Evolutionary conservation across 106 monocot genomes (phyloP).

Genomic region (Acorus gramineus): DNA sequence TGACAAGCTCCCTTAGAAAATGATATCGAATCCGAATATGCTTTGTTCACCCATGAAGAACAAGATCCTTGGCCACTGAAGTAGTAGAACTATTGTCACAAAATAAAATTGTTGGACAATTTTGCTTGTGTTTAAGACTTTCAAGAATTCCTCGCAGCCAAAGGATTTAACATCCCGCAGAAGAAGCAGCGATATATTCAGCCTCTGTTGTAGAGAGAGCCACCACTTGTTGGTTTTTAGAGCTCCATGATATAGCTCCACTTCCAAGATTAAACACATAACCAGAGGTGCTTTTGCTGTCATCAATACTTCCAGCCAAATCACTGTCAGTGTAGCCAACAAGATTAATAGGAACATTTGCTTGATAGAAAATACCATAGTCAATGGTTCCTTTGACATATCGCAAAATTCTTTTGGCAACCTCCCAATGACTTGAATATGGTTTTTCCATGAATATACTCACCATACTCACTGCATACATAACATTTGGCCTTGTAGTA

Average conservation of each 20-base stretch:
- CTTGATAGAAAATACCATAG: conserved; percentile 1
- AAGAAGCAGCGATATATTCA: too few relatives aligned
- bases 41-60: too few relatives aligned
- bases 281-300: background rate
- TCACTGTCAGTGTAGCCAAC: conserved; percentile 9
- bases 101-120: too few relatives aligned
- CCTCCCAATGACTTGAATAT: background rate
- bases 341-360: conserved; percentile 4
- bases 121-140: too few relatives aligned
- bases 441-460: conserved; percentile 3
- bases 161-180: too few relatives aligned
- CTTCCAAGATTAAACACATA: conserved; percentile 8
- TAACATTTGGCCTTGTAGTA: background rate
- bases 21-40: too few relatives aligned
- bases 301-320: conserved; percentile 1
- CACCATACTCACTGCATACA: background rate
- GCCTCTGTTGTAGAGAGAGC: too few relatives aligned
- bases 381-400: background rate
- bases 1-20: too few relatives aligned
- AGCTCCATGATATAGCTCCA: background rate
- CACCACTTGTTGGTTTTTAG: background rate
- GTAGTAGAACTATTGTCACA: too few relatives aligned
- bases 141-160: too few relatives aligned
- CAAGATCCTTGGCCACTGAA: too few relatives aligned
- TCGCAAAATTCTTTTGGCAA: background rate